phyloP scores from a whole-genome alignment of 352 stramenopile genomes.

The Hyaloperonospora brassicae region DNA sequence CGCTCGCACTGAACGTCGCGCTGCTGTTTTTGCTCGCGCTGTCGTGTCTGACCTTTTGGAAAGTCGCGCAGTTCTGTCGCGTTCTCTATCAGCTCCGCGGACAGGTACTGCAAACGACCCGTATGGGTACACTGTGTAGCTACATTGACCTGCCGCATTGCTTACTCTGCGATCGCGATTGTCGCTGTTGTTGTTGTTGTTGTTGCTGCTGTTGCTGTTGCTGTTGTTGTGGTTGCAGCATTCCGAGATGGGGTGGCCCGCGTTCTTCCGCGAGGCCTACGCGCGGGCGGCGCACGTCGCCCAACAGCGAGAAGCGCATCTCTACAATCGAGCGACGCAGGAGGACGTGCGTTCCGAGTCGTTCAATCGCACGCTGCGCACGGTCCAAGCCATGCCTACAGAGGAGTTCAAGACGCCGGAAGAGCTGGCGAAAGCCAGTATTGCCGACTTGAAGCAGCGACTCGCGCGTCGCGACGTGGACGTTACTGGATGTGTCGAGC shows the following conservation, averaged over 20 bases:
- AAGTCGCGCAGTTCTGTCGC: conserved; percentile 48
- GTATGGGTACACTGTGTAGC: neutral
- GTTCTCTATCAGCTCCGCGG: conserved; percentile 40
- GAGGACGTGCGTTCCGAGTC: conserved; percentile 38
- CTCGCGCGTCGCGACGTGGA: conserved; percentile 59
- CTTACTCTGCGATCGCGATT: neutral
- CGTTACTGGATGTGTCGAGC: conserved; percentile 55
- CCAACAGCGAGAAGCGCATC: conserved; percentile 31
- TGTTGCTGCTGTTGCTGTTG: neutral
- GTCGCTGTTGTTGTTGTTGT: conserved; percentile 1
- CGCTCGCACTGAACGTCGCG: conserved; percentile 43
- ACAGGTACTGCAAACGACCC: conserved; percentile 14
- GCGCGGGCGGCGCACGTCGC: conserved; percentile 30
- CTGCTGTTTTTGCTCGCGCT: conserved; percentile 52
- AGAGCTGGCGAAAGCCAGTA: conserved; percentile 44
- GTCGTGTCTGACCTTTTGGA: conserved; percentile 44
- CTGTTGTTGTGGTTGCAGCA: conserved; percentile 20
- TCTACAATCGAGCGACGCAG: conserved; percentile 27
- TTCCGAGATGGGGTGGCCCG: conserved; percentile 47
- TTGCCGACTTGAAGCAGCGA: conserved; percentile 67
- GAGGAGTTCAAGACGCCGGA: conserved; percentile 65
- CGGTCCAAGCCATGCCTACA: conserved; percentile 74
- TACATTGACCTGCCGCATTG: neutral
- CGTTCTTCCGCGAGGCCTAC: conserved; percentile 52
- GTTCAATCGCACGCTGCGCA: conserved; percentile 65